Conservation (phyloP, 2,329 filamentous ascomycete genomes). For the Phaeosphaeriaceae sp. region DNA sequence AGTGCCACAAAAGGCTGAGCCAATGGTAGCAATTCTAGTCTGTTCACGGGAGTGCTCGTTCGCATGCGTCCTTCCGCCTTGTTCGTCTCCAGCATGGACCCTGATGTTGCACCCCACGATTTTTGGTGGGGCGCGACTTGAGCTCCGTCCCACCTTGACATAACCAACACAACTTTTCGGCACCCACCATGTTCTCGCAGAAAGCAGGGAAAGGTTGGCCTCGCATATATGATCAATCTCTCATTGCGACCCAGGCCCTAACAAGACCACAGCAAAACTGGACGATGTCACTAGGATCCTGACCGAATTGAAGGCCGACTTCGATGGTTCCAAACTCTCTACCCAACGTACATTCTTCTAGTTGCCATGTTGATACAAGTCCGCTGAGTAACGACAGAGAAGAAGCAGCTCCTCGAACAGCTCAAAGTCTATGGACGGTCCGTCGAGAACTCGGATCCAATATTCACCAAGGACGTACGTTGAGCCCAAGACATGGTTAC, state of each 20-base stretch:
- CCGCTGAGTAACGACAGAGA: constrained; percentile 58
- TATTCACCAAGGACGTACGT: constrained; percentile 79
- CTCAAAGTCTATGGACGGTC: constrained; percentile 82
- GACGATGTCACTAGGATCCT: constrained; percentile 72
- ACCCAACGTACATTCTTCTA: constrained; percentile 61
- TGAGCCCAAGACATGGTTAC: background rate
- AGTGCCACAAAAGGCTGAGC: too few relatives aligned
- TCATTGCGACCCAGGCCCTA: constrained; percentile 9
- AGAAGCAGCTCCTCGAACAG: constrained; percentile 63
- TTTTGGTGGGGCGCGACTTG: background rate
- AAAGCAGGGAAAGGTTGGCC: constrained; percentile 28
- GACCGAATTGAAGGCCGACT: constrained; percentile 66
- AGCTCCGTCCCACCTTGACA: constrained; percentile 5
- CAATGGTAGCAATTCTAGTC: too few relatives aligned
- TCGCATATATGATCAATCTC: background rate
- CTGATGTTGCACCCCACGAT: background rate
- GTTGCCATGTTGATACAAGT: background rate
- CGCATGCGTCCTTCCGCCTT: background rate
- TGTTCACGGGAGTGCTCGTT: background rate
- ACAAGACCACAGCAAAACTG: constrained; percentile 64
- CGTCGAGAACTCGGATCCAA: constrained; percentile 74
- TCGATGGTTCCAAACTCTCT: constrained; percentile 65
- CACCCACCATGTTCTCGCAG: constrained; percentile 13
- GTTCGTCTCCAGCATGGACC: constrained; percentile 3
- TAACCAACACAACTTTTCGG: background rate